Evolutionary conservation across 2,329 filamentous ascomycete species (phyloP).

Genomic region (Bipolaris bicolor): DNA sequence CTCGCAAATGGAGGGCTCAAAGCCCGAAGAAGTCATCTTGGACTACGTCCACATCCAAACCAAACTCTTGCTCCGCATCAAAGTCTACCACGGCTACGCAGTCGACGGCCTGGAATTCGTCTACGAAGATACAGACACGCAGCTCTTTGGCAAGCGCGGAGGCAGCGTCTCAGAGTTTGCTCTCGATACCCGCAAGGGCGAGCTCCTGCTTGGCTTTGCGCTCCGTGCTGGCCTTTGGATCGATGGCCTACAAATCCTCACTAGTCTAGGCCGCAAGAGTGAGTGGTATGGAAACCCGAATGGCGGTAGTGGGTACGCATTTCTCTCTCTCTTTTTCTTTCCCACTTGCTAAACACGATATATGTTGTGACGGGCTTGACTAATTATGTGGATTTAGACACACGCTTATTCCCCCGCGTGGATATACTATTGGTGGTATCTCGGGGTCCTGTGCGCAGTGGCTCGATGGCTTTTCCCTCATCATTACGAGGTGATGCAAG

Average conservation of each 20-base stretch:
- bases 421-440: conserved; percentile 86
- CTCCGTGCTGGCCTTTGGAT: conserved; percentile 82
- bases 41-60: conserved; percentile 67
- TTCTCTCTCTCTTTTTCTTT: no score
- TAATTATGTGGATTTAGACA: conserved; percentile 62
- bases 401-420: conserved; percentile 85
- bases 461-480: conserved; percentile 84
- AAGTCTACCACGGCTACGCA: conserved; percentile 76
- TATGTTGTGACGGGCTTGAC: conserved; percentile 7
- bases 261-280: conserved; percentile 85
- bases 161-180: conserved; percentile 76
- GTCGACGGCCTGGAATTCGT: conserved; percentile 90
- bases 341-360: no score
- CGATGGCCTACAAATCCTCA: conserved; percentile 88
- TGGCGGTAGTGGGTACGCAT: conserved; percentile 80
- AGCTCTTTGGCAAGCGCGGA: conserved; percentile 84
- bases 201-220: conserved; percentile 86
- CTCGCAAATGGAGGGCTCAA: conserved; percentile 72
- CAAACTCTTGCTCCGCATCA: conserved; percentile 75
- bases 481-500: conserved; percentile 70
- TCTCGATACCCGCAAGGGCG: conserved; percentile 82
- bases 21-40: conserved; percentile 75
- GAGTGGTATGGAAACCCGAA: conserved; percentile 80
- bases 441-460: conserved; percentile 80
- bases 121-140: conserved; percentile 84